These are phyloP conservation scores for Pseudocercospora ulei DNA, from an alignment of 2,329 filamentous ascomycete species.

Conservation along the genomic window DNA sequence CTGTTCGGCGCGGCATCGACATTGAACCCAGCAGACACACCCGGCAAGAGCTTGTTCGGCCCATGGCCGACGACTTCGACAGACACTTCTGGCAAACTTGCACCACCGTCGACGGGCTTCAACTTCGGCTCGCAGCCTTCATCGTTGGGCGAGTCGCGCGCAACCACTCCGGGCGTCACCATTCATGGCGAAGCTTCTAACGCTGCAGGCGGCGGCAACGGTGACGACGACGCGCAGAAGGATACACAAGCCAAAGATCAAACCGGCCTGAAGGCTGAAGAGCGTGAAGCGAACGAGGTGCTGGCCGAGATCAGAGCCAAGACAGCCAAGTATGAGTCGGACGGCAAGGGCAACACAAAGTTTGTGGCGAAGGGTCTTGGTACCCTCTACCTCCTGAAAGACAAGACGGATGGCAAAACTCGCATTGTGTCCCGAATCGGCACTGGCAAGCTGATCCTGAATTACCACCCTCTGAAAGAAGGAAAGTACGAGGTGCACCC, in stretches of 20 bases:
- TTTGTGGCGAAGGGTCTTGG: constrained; percentile 66
- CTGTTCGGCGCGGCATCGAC: too few species aligned
- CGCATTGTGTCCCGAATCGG: constrained; percentile 60
- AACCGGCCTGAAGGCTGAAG: constrained; percentile 56
- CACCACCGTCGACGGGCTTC: constrained; percentile 33
- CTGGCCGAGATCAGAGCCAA: constrained; percentile 60
- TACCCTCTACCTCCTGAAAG: constrained; percentile 59
- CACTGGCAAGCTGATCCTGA: constrained; percentile 17
- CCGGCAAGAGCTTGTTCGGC: constrained; percentile 8
- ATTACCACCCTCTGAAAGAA: constrained; percentile 19
- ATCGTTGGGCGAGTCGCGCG: constrained; percentile 38
- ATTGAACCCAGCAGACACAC: neutral
- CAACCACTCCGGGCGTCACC: constrained; percentile 41
- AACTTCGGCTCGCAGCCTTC: constrained; percentile 33
- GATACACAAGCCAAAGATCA: constrained; percentile 51
- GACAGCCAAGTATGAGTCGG: constrained; percentile 51
- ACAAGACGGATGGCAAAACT: constrained; percentile 57
- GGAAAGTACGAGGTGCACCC: constrained; percentile 18
- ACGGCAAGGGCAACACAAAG: constrained; percentile 46
- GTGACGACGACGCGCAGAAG: constrained; percentile 25
- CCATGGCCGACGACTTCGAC: constrained; percentile 18
- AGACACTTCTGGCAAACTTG: constrained; percentile 21
- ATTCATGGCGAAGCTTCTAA: constrained; percentile 35
- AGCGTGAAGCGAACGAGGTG: constrained; percentile 53
- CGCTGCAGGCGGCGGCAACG: constrained; percentile 27